A percentile compares a stretch with the other conserved stretches of the same genome.
These are phyloP conservation scores for Lagenidium sp. DNA, from an alignment of 352 stramenopile genomes.

Conservation along the genomic window DNA sequence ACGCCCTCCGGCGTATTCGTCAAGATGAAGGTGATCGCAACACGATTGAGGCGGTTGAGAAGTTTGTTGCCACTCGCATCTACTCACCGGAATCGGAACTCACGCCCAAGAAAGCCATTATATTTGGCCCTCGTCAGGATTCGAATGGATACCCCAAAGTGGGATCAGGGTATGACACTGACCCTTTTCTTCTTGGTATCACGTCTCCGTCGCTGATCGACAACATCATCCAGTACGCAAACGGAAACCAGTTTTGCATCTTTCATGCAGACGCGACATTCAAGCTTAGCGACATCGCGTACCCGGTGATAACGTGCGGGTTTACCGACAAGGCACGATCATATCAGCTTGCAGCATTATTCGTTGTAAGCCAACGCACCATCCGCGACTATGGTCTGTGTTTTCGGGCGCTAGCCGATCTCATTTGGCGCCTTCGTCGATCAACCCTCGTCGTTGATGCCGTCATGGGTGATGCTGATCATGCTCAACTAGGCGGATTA, in stretches of 20 bases:
- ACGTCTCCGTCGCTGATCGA: neutral
- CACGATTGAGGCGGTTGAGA: neutral
- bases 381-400: neutral
- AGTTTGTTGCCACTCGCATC: neutral
- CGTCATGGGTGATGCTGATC: neutral
- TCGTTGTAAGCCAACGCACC: neutral
- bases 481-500: neutral
- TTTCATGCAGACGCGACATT: conserved; percentile 3
- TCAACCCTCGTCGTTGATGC: neutral
- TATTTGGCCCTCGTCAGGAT: neutral
- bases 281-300: conserved; percentile 1
- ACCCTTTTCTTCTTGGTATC: neutral
- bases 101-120: neutral
- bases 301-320: neutral
- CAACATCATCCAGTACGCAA: neutral
- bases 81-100: neutral
- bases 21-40: too few relatives aligned
- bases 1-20: too few relatives aligned
- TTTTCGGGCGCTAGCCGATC: neutral
- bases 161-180: neutral
- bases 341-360: conserved; percentile 1
- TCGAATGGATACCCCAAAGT: neutral
- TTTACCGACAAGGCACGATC: neutral
- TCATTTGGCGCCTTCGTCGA: neutral
- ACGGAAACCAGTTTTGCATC: neutral